Conservation (phyloP, 768 basidiomycete genomes). For the Termitomyces sp. region DNA sequence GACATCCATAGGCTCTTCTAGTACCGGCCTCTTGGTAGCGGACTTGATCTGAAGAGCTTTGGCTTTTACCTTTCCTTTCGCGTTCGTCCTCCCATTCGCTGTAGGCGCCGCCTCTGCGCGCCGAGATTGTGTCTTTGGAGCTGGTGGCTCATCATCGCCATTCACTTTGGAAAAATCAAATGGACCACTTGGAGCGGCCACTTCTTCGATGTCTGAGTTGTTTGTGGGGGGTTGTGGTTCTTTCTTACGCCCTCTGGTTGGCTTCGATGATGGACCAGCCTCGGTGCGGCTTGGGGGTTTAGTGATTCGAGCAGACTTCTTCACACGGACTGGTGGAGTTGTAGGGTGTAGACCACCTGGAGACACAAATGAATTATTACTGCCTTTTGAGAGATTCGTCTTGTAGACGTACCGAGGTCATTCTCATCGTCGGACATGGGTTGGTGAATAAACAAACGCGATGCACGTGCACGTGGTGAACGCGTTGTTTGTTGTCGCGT, state of each 20-base stretch:
- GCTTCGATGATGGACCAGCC: conserved; percentile 18
- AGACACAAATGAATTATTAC: not conserved
- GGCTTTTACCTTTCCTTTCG: conserved; percentile 31
- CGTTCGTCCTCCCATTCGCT: conserved; percentile 23
- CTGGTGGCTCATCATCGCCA: conserved; percentile 1
- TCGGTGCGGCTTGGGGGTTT: conserved; percentile 13
- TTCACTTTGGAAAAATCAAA: conserved; percentile 7
- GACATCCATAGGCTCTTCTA: conserved; percentile 20
- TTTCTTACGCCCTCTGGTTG: conserved; percentile 11
- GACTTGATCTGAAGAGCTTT: conserved; percentile 24
- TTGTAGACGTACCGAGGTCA: conserved; percentile 15
- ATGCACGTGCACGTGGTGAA: conserved; percentile 16
- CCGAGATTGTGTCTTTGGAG: conserved; percentile 4
- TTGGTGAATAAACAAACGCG: conserved; percentile 17
- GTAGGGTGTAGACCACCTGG: conserved; percentile 16
- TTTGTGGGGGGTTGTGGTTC: conserved; percentile 2
- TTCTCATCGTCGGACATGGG: conserved; percentile 18
- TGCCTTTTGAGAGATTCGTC: not conserved
- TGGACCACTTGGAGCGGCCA: not conserved
- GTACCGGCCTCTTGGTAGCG: conserved; percentile 5
- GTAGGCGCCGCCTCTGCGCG: conserved; percentile 1
- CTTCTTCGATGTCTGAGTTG: conserved; percentile 18
- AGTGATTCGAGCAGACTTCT: conserved; percentile 6
- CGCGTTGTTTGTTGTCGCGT: conserved; percentile 7
- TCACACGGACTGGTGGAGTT: conserved; percentile 5